Base-by-base conservation (phyloP, 768 basidiomycete species). In the Phlegmacium glaucopus region DNA sequence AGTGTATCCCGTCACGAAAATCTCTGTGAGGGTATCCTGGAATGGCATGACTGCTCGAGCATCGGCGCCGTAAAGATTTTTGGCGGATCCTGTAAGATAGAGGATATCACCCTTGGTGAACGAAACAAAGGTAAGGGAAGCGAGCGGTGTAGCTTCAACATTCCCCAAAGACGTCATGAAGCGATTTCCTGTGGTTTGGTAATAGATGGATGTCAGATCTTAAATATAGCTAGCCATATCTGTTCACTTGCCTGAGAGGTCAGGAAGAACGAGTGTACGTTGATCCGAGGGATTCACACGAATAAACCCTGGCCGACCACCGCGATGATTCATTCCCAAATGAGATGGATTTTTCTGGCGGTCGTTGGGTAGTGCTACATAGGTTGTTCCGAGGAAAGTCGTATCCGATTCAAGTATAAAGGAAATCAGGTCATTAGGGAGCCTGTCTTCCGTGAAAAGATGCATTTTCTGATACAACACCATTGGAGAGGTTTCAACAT, bases 151-250 rank as follows among this genome's bases (percentile, higher is more conserved):
- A 16, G 71, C 69, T 50, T 79, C 76, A 26, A 83, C 76, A 49
- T 85, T 83, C 2, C 83, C 82, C 10, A 85, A 62, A 12, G 82
- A 81, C 15, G 78, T 82, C 75, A 85, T 74, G 44, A 82, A 63
- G 3, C 81, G 72, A 55, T 85, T 85, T 1, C 82, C 82, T 82
- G 27, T 34, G 38, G 22, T 22, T 22, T 22, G 22, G 22, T 3
- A 13, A 39, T 39, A n/a, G 41, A 44, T 50, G 39, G 45, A 18
- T 44, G 17, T 41, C 15, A 28, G 34, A 22, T 46, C 12, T 17
- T 10, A 51, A 37, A 37, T n/a, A 26, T 17, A 18, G 15, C 37
- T 29, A 13, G 28, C 16, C 25, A 38, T 45, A 43, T 39, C n/a
- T 52, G 60, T n/a, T 9, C 16, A 39, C 67, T 10, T 48, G 72